Evolutionary conservation across 2,329 filamentous ascomycete species (phyloP).

Genomic region (Aureobasidium sp.): DNA sequence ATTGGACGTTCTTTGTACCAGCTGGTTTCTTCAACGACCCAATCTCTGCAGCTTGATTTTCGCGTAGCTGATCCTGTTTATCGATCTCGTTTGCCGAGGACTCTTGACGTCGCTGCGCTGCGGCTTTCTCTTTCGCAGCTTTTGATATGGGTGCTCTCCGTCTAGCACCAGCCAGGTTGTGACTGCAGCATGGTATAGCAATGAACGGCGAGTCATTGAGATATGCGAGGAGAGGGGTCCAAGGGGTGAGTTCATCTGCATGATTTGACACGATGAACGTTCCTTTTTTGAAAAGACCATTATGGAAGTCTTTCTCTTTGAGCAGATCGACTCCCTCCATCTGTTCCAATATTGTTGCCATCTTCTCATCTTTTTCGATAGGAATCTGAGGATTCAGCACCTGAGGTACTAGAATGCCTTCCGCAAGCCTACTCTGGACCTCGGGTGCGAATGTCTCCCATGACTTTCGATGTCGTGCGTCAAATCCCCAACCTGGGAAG

Average conservation of each 20-base stretch:
- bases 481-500: slow-evolving; percentile 82
- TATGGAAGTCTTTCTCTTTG: slow-evolving; percentile 31
- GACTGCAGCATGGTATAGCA: slow-evolving; percentile 91
- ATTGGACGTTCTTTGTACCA: slow-evolving; percentile 41
- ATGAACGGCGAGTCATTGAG: slow-evolving; percentile 75
- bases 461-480: slow-evolving; percentile 76
- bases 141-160: slow-evolving; percentile 53
- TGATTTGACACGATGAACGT: slow-evolving; percentile 97
- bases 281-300: slow-evolving; percentile 58
- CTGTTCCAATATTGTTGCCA: neutral
- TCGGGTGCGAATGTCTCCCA: slow-evolving; percentile 64
- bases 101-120: neutral
- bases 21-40: slow-evolving; percentile 27
- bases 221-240: slow-evolving; percentile 83
- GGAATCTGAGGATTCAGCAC: slow-evolving; percentile 25
- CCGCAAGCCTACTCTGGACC: slow-evolving; percentile 46
- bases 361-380: neutral
- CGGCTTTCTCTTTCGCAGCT: neutral
- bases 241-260: slow-evolving; percentile 89
- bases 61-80: neutral
- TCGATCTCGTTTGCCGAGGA: neutral
- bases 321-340: slow-evolving; percentile 9
- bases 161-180: slow-evolving; percentile 66
- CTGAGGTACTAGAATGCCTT: slow-evolving; percentile 55
- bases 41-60: slow-evolving; percentile 26